Conservation (phyloP, 805 yeast species). For the Brettanomyces custersianus region DNA sequence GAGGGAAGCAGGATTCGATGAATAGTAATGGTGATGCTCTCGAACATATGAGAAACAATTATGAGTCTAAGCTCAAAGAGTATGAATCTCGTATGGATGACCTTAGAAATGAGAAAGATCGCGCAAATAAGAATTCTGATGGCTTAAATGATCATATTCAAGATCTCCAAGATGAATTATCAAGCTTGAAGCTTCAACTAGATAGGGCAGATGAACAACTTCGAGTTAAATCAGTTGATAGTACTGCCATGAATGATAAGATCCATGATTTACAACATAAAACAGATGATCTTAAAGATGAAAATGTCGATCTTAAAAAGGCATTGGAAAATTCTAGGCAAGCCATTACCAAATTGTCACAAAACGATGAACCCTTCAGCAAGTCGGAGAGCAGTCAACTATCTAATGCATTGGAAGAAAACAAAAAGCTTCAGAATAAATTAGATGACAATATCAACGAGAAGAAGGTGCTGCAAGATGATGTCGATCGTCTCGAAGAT, state of each 20-base stretch:
- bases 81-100: constrained; percentile 1
- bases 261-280: background rate
- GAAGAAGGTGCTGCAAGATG: constrained; percentile 14
- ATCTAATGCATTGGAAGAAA: too few species aligned
- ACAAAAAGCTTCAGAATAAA: background rate
- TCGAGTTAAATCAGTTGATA: background rate
- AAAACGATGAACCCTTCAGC: too few species aligned
- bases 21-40: background rate
- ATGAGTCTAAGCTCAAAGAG: background rate
- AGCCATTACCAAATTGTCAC: too few species aligned
- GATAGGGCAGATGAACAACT: background rate
- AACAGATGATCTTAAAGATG: background rate
- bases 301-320: background rate
- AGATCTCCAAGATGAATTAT: background rate
- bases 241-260: background rate
- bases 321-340: constrained; percentile 13
- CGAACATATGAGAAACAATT: background rate
- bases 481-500: background rate
- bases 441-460: background rate
- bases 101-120: background rate
- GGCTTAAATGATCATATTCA: background rate
- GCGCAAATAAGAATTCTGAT: background rate
- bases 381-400: too few species aligned
- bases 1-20: background rate
- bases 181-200: background rate